Evolutionary conservation across 768 basidiomycete species (phyloP), one percentile per base, ranked within the genome.

Genomic region (Rhodocollybia butyracea): DNA sequence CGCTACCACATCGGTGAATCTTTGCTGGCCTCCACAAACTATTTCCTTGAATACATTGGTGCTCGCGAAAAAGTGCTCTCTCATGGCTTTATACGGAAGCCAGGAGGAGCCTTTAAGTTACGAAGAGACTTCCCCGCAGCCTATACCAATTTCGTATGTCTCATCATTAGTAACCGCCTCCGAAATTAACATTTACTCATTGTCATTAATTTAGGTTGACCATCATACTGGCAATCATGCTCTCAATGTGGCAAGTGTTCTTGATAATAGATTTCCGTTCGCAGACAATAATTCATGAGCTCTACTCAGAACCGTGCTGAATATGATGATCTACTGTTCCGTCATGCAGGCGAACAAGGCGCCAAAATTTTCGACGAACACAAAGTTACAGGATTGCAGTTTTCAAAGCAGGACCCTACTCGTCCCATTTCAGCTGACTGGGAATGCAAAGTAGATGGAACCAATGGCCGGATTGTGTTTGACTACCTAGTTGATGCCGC

Each of bases 401-500:
- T 84, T 55, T 71, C 70, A n/a, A 63, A 59, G 8, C 31, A 55
- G 19, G 68, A 69, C 26, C 48, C 58, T n/a, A 52, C 63, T 24
- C 62, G 38, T 26, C 39, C 61, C 8, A 59, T 60, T 29, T 70
- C 68, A 10, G 79, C 79, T 1, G 62, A 63, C 47, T 30, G 53
- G 70, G 45, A 66, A 66, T 48, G 53, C 55, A n/a, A 73, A 72
- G 3, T 58, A 56, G 30, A 63, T 67, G 4, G 75, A 78, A 11
- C 70, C 3, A 75, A 78, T 11, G 70, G 67, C 27, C 21, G 66
- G 26, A 81, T 83, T 39, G 63, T 68, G 0, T 88, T 86, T 54
- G 78, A 85, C 48, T 86, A 78, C 56, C 66, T 88, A 24, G 73
- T 88, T 19, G 86, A 88, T 61, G 85, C 83, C 3, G 78, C 77